Evolutionary conservation across 306 rosid genomes (phyloP), one percentile per base, ranked within the genome.

Genomic region (Trifolium pratense): DNA sequence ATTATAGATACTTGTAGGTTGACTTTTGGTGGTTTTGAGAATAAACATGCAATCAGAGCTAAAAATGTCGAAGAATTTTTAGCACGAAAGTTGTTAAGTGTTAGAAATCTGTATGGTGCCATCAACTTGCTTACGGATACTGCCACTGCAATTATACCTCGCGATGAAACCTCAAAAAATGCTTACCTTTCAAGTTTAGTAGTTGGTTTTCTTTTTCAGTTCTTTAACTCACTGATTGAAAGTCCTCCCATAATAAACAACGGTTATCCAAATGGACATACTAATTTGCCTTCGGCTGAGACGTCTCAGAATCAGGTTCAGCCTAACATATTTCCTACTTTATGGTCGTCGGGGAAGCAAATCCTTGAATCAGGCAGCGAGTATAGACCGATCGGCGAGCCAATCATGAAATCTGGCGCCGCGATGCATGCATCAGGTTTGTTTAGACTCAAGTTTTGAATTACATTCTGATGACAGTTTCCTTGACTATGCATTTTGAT

Each of bases 121-220:
- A n/a, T n/a, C n/a, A n/a, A n/a, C n/a, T n/a, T n/a, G n/a, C n/a
- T n/a, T n/a, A n/a, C n/a, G n/a, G n/a, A n/a, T 1, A 9, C 42
- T 37, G 12, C 81, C 6, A 21, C 25, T 21, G 52, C 71, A 56
- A 72, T 89, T 42, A 80, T 81, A 66, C 89, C 97, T 34, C 82
- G 86, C 69, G 81, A 84, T 76, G 91, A 88, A 32, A 82, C 80
- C 45, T 39, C 84, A 2, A 66, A 32, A 56, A 56, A 89, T 12
- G 86, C 94, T 70, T 93, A 91, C 71, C 77, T 79, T 58, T 76
- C 83, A 57, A 91, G 98, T 78, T 87, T 91, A 78, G 94, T 92
- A 7, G 64, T 80, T 15, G 88, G 89, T 51, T 93, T 82, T 87
- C 87, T 91, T 76, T 89, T 91, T 55, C 71, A 89, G 82, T 89